Evolutionary conservation across 2,329 filamentous ascomycete genomes (phyloP).

Genomic region (Calcarisporium arbuscula): DNA sequence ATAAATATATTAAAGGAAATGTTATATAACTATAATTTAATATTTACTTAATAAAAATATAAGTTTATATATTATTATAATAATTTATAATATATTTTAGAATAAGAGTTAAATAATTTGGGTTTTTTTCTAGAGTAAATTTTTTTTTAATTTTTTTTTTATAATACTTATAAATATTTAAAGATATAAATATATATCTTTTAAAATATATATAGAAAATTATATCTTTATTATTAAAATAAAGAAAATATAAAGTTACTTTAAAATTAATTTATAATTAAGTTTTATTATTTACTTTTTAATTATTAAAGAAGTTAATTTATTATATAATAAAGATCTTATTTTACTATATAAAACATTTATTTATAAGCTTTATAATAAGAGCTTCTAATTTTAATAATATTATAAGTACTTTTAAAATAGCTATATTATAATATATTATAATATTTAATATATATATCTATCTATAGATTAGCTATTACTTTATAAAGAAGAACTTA

Average conservation of each 20-base stretch:
- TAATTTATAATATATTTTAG: background rate
- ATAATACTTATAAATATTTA: background rate
- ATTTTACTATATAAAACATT: background rate
- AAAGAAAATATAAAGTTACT: background rate
- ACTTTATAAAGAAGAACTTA: no score
- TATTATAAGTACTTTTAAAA: background rate
- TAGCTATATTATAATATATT: background rate
- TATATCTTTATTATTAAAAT: background rate
- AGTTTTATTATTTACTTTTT: background rate
- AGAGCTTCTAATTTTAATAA: background rate
- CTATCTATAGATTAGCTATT: no score
- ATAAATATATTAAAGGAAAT: background rate
- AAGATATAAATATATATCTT: background rate
- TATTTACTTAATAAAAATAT: background rate
- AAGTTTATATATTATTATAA: background rate
- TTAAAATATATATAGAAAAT: background rate
- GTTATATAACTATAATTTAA: background rate
- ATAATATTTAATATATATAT: background rate
- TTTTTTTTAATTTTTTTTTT: background rate
- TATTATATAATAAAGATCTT: background rate
- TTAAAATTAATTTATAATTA: no score
- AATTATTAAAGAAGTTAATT: background rate
- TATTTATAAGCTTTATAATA: background rate
- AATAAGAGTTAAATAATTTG: background rate
- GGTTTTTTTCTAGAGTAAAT: no score